Base-by-base conservation (phyloP, 2,329 filamentous ascomycete species). In the Mycosphaerella sp. region DNA sequence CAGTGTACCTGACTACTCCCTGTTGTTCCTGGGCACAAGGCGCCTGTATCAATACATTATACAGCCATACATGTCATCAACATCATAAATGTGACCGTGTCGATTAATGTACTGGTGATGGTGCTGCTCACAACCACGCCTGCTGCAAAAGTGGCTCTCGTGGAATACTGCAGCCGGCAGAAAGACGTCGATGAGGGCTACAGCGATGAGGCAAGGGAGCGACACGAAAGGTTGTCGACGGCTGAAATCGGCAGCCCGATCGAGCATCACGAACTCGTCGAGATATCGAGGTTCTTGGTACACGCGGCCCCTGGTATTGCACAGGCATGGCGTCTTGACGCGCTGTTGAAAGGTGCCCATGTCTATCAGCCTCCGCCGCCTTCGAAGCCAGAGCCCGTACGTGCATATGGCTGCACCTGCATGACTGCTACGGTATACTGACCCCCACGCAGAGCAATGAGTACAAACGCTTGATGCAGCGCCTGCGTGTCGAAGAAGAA, bases 401-500 rank as follows among this genome's bases (percentile, higher is more conserved):
- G 80, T 73, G 4, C 30, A 12, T 7, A 30, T 42, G 39, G 39
- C 12, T 16, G 4, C 27, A 37, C 18, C 6, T 37, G 28, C 40
- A 25, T 7, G 35, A 40, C 13, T 25, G 21, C 21, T 14, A 48
- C 28, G 12, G 21, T 25, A 44, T 49, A 32, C 54, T 63, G 36
- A 62, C 41, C 35, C 10, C 21, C 17, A 18, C 17, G 10, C 64
- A 94, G 82, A 85, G 85, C 1, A 74, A 82, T 6, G 86, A 95
- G 71, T 97, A 91, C 73, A 87, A 88, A 68, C 85, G 84, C 6
- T 75, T 95, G 1, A 97, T 97, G 89, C 82, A 83, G 18, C 82
- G 85, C 13, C 81, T 98, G 16, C 87, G 89, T 56, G 81, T 79
- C 54, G 84, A 93, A 63, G 86, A 91, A 71, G 90, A 97, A 73